Evolutionary conservation across 1,284 basidiomycete genomes (phyloP), one percentile per base, ranked within the genome.

Genomic region (Xerocomus amazonicus): DNA sequence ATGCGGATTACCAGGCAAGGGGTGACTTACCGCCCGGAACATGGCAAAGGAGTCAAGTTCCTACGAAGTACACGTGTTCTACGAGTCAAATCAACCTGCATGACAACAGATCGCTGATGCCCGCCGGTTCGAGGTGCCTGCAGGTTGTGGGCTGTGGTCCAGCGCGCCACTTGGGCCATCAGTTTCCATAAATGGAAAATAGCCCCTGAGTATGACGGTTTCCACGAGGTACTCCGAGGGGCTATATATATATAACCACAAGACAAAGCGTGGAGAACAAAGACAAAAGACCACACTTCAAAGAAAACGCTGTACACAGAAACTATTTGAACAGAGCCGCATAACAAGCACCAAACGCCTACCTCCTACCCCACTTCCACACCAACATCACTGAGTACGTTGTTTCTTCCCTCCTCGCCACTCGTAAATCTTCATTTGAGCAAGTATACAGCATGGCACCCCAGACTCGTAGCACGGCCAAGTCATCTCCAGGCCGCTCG

Each of bases 251-350:
- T 50, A 63, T 52, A n/a, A n/a, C n/a, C n/a, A 60, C 54, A 32
- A 45, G 40, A 47, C 55, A 56, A 63, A 48, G 52, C 29, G 32
- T 40, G 17, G 45, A 40, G 43, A 46, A 67, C 53, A 60, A 61
- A 53, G 31, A 40, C 31, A 39, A 41, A 29, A 38, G 33, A 38
- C 48, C 57, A 54, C 48, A 10, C n/a, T 41, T 52, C 56, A 63
- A 65, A 63, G 56, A 45, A 41, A 45, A 13, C 29, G 3, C 26
- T 19, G 29, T 12, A 4, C 29, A 12, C 9, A 8, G 29, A 31
- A 31, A 8, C 8, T 31, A 31, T 31, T 31, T 31, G 12, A 31
- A 43, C 55, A 17, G 26, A 29, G 14, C 13, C 8, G 26, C 16
- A 13, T 35, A 26, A 26, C 36, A 33, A 14, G 13, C 12, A 10